A percentile compares a stretch with the other conserved stretches of the same genome.
These are phyloP conservation scores for Cladosporium sp. DNA, from an alignment of 2,329 filamentous ascomycete species.

Conservation along the genomic window DNA sequence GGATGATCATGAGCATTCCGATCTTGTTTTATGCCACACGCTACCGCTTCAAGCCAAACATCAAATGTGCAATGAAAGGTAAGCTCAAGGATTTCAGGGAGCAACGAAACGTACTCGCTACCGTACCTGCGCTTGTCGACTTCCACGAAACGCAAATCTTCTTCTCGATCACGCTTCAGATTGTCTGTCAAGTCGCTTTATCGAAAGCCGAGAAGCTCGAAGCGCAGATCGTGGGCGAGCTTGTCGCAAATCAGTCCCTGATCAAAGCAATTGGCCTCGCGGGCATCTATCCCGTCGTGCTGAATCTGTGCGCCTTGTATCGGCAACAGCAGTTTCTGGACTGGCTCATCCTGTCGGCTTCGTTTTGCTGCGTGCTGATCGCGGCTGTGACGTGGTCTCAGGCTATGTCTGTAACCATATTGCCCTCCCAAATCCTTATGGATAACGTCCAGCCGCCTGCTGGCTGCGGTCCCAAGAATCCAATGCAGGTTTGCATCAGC, in stretches of 20 bases:
- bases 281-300: not conserved
- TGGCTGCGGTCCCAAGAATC: not conserved
- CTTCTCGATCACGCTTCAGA: not conserved
- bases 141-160: slow-evolving; percentile 5
- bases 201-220: not conserved
- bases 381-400: not conserved
- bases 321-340: not conserved
- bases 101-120: not conserved
- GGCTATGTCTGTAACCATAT: not conserved
- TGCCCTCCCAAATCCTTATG: not conserved
- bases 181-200: not conserved
- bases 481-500: not conserved
- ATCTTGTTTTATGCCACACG: not conserved
- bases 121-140: not conserved
- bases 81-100: not conserved
- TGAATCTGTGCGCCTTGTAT: not conserved
- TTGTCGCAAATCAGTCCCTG: not conserved
- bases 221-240: not conserved
- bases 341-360: not conserved
- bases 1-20: not conserved
- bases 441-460: not conserved
- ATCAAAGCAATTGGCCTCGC: not conserved
- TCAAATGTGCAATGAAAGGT: not conserved
- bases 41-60: not conserved
- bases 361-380: not conserved